These are phyloP conservation scores for Strobilomyces echinocephalus DNA, from an alignment of 768 basidiomycete species.

Conservation along the genomic window DNA sequence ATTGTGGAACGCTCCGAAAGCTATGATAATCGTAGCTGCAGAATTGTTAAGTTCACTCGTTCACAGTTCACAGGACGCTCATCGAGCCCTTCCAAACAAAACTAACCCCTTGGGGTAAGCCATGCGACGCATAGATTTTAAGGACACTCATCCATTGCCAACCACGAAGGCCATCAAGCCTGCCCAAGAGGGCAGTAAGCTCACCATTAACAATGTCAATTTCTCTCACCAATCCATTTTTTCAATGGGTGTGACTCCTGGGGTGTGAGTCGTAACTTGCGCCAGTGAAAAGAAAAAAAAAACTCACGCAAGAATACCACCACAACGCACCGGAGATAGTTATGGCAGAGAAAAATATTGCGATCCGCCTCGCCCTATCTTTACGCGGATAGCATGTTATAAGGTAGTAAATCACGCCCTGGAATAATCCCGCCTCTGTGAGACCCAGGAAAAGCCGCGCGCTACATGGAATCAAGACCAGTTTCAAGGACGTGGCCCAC, in stretches of 20 bases:
- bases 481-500: neutral
- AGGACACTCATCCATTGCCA: neutral
- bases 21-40: neutral
- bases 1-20: neutral
- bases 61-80: neutral
- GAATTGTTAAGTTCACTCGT: neutral
- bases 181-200: neutral
- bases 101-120: neutral
- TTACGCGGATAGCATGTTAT: neutral
- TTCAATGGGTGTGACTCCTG: neutral
- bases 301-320: conserved; percentile 1
- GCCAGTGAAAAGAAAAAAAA: neutral
- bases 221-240: neutral
- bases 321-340: neutral
- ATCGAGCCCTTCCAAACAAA: neutral
- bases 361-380: neutral
- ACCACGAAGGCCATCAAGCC: neutral
- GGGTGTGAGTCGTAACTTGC: neutral
- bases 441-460: neutral
- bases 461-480: neutral
- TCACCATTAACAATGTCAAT: neutral
- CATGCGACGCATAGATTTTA: neutral
- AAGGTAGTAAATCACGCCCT: neutral
- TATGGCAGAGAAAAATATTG: neutral
- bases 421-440: neutral